phyloP scores from a whole-genome alignment of 2,329 filamentous ascomycete genomes.

The Cephalotrichum gorgonifer region DNA sequence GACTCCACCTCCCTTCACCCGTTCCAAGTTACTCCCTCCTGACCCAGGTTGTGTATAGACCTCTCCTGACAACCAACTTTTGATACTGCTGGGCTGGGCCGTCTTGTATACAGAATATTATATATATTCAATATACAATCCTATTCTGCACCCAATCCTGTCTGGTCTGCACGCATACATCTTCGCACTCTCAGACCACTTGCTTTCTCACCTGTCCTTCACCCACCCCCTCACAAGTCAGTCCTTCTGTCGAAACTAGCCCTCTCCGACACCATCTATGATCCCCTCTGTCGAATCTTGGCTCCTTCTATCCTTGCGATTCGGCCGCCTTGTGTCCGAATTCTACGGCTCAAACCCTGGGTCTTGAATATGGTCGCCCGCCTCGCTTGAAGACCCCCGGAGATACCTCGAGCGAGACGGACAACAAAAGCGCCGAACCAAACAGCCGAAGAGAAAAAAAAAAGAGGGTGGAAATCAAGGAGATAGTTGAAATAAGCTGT shows the following conservation, averaged over 20 bases:
- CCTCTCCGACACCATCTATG: constrained; percentile 1
- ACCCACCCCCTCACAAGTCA: neutral
- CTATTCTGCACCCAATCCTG: neutral
- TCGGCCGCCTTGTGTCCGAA: constrained; percentile 1
- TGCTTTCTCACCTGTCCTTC: neutral
- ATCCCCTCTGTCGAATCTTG: neutral
- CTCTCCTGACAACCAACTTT: neutral
- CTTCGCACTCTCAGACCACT: neutral
- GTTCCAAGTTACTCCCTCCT: neutral
- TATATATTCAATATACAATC: neutral
- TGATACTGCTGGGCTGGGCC: neutral
- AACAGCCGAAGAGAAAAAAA: neutral
- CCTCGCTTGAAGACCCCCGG: neutral
- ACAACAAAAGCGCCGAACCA: neutral
- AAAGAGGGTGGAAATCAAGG: neutral
- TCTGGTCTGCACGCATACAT: too few species aligned
- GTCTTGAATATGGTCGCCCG: constrained; percentile 2
- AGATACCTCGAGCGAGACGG: neutral
- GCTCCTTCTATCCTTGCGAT: neutral
- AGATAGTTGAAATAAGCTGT: neutral
- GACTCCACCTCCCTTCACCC: neutral
- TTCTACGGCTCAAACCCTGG: constrained; percentile 2
- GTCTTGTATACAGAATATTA: neutral
- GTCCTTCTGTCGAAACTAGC: neutral
- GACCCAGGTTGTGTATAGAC: neutral